phyloP scores from a whole-genome alignment of 352 stramenopile genomes.

The Bremia lactucae region DNA sequence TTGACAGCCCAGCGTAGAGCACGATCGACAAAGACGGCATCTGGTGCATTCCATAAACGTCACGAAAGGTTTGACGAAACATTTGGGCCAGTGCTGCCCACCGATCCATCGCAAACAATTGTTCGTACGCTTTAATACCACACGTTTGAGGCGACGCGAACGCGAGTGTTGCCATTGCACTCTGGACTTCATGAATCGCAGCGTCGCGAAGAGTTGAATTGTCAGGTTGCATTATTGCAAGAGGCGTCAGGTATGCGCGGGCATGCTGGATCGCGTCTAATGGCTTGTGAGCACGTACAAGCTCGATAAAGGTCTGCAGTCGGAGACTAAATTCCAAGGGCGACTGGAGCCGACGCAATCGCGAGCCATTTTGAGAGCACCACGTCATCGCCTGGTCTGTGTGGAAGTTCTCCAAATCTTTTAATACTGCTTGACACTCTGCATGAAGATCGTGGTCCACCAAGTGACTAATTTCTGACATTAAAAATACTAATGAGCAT shows the following conservation, averaged over 20 bases:
- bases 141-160: conserved; percentile 52
- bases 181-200: conserved; percentile 56
- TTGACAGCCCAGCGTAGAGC: conserved; percentile 57
- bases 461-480: conserved; percentile 41
- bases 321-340: conserved; percentile 62
- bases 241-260: conserved; percentile 42
- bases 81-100: conserved; percentile 47
- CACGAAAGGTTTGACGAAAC: conserved; percentile 52
- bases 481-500: too few relatives aligned
- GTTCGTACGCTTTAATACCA: conserved; percentile 45
- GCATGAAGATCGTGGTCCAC: conserved; percentile 54
- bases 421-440: conserved; percentile 44
- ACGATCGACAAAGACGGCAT: conserved; percentile 55
- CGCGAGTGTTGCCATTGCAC: conserved; percentile 65
- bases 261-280: conserved; percentile 70
- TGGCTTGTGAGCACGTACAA: conserved; percentile 58
- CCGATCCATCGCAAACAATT: conserved; percentile 48
- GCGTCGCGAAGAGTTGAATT: conserved; percentile 32
- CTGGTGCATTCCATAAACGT: conserved; percentile 60
- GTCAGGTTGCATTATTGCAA: conserved; percentile 61
- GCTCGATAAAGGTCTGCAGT: conserved; percentile 68
- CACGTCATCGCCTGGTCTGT: conserved; percentile 45
- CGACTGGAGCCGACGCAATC: conserved; percentile 57
- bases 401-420: conserved; percentile 38
- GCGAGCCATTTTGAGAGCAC: conserved; percentile 63